Conservation (phyloP, 2,329 filamentous ascomycete genomes). For the Trichoderma sp. region DNA sequence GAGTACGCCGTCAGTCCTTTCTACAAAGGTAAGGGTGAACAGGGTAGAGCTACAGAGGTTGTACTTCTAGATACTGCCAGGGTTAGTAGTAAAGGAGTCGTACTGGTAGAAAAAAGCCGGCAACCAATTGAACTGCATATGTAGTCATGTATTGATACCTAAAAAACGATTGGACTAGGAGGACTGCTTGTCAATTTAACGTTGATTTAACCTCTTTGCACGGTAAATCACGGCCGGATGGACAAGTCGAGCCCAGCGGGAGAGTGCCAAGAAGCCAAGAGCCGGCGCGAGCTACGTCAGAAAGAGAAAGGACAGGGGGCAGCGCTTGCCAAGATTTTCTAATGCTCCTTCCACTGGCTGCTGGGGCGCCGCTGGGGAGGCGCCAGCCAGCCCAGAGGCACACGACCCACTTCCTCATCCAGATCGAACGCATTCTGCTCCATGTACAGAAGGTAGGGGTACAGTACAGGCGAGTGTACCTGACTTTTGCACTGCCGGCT, state of each 20-base stretch:
- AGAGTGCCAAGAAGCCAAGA: slow-evolving; percentile 1
- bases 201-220: slow-evolving; percentile 12
- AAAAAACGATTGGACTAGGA: neutral
- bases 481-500: neutral
- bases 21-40: neutral
- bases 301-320: slow-evolving; percentile 1
- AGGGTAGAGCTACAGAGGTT: neutral
- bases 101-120: neutral
- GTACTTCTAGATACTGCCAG: neutral
- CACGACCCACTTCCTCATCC: slow-evolving; percentile 20
- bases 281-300: neutral
- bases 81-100: neutral
- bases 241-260: neutral
- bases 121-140: neutral
- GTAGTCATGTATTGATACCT: neutral
- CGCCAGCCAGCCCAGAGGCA: neutral
- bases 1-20: neutral
- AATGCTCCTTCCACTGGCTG: slow-evolving; percentile 8
- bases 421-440: neutral
- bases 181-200: neutral
- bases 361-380: neutral
- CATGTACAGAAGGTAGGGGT: neutral
- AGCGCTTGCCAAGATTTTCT: slow-evolving; percentile 9
- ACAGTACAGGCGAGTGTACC: neutral
- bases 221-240: neutral